phyloP scores from a whole-genome alignment of 495 filamentous ascomycete species.

The Chaetomium cochliodes region DNA sequence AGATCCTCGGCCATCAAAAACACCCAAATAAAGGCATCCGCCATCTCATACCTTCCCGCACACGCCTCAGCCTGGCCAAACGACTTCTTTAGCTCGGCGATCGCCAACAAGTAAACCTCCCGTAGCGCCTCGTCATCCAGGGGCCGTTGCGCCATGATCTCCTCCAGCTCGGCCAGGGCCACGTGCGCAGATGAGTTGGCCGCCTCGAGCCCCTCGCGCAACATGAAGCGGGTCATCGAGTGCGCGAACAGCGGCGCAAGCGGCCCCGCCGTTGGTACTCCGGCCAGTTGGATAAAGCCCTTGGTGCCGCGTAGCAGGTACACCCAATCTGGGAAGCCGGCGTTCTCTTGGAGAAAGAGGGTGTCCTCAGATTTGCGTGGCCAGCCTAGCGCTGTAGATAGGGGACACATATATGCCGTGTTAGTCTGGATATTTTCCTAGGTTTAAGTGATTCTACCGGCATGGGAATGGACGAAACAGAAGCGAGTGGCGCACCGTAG shows the following conservation, averaged over 20 bases:
- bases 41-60: neutral
- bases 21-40: slow-evolving; percentile 3
- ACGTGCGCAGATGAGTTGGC: neutral
- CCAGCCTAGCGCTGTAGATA: neutral
- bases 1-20: neutral
- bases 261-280: neutral
- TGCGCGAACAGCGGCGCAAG: slow-evolving; percentile 5
- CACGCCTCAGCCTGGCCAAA: slow-evolving; percentile 6
- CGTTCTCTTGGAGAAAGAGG: neutral
- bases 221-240: neutral
- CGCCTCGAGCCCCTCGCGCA: slow-evolving; percentile 6
- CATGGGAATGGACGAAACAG: neutral
- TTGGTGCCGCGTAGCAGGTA: slow-evolving; percentile 4
- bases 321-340: slow-evolving; percentile 3
- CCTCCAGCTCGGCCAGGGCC: slow-evolving; percentile 6
- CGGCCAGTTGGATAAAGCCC: neutral
- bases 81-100: slow-evolving; percentile 1
- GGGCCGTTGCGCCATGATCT: neutral
- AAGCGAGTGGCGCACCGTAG: neutral
- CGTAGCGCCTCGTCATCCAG: slow-evolving; percentile 2
- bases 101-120: neutral
- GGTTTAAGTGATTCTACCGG: neutral
- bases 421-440: neutral
- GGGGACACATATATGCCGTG: neutral
- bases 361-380: slow-evolving; percentile 1